These are phyloP conservation scores for Bolboschoenoplectus hybrid DNA, from an alignment of 202 grass and related monocot genomes.

Conservation along the genomic window DNA sequence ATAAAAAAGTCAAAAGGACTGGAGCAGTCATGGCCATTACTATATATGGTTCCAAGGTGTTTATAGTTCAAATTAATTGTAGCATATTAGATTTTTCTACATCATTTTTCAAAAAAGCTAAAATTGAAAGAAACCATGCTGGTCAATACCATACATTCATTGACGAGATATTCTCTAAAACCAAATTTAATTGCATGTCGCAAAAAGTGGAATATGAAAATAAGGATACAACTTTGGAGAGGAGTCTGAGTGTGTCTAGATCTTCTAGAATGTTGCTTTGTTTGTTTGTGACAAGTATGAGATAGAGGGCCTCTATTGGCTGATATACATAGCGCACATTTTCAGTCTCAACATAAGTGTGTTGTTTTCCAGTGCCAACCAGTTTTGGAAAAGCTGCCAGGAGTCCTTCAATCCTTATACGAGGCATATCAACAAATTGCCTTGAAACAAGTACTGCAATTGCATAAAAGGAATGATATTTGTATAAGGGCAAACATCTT, in stretches of 20 bases:
- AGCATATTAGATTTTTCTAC: background rate
- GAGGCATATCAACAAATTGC: slow-evolving; percentile 90
- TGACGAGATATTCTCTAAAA: slow-evolving; percentile 31
- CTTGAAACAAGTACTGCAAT: slow-evolving; percentile 84
- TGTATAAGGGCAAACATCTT: slow-evolving; percentile 13
- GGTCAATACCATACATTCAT: background rate
- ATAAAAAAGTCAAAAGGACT: background rate
- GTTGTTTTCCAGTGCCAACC: slow-evolving; percentile 91
- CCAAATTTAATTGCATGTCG: background rate
- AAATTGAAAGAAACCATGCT: background rate
- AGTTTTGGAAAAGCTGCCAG: slow-evolving; percentile 93
- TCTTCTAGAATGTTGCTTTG: slow-evolving; percentile 98
- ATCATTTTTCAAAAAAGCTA: background rate
- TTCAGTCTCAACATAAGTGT: slow-evolving; percentile 96
- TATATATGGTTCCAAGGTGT: slow-evolving; percentile 11
- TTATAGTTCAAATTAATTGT: slow-evolving; percentile 1
- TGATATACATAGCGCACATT: slow-evolving; percentile 95
- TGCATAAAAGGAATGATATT: slow-evolving; percentile 12
- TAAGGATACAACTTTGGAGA: slow-evolving; percentile 95
- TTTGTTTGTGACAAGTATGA: slow-evolving; percentile 91
- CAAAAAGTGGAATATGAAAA: slow-evolving; percentile 21
- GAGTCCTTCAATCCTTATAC: slow-evolving; percentile 89
- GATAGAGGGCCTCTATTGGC: slow-evolving; percentile 82
- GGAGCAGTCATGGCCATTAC: background rate
- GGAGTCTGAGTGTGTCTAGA: slow-evolving; percentile 86